Evolutionary conservation across 306 rosid species (phyloP).

Genomic region (Hippophae rhamnoides): DNA sequence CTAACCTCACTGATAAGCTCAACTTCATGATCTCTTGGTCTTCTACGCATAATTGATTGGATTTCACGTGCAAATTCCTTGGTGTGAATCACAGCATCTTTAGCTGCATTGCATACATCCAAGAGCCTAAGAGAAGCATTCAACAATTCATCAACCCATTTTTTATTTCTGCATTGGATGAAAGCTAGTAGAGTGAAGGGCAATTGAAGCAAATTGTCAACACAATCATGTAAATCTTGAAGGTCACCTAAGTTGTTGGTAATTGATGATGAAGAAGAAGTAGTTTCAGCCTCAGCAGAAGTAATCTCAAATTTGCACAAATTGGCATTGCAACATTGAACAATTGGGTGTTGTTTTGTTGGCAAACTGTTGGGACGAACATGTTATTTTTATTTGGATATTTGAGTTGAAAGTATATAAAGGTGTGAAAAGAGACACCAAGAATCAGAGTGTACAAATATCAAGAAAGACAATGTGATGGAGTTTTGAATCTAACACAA

Average conservation of each 20-base stretch:
- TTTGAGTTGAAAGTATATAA: slow-evolving; percentile 21
- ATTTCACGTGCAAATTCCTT: slow-evolving; percentile 40
- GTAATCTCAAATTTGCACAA: slow-evolving; percentile 21
- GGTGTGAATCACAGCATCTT: slow-evolving; percentile 44
- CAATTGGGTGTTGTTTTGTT: slow-evolving; percentile 36
- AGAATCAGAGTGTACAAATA: slow-evolving; percentile 18
- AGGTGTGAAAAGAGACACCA: slow-evolving; percentile 32
- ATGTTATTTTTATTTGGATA: slow-evolving; percentile 32
- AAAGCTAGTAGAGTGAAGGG: slow-evolving; percentile 38
- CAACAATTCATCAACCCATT: slow-evolving; percentile 37
- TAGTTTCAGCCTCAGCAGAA: slow-evolving; percentile 11
- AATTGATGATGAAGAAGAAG: slow-evolving; percentile 24
- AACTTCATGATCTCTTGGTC: slow-evolving; percentile 18
- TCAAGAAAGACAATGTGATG: slow-evolving; percentile 8
- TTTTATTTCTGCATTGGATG: slow-evolving; percentile 22
- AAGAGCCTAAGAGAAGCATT: slow-evolving; percentile 36
- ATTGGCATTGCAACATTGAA: slow-evolving; percentile 34
- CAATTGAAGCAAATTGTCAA: slow-evolving; percentile 31
- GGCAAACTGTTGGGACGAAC: too few species aligned
- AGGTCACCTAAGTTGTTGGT: slow-evolving; percentile 21
- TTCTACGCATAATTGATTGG: slow-evolving; percentile 38
- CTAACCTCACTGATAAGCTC: slow-evolving; percentile 27
- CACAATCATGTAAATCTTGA: slow-evolving; percentile 27
- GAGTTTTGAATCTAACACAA: slow-evolving; percentile 24
- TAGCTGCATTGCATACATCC: slow-evolving; percentile 33